Conservation (phyloP, 1,284 basidiomycete species). For the Ustilago curta region DNA sequence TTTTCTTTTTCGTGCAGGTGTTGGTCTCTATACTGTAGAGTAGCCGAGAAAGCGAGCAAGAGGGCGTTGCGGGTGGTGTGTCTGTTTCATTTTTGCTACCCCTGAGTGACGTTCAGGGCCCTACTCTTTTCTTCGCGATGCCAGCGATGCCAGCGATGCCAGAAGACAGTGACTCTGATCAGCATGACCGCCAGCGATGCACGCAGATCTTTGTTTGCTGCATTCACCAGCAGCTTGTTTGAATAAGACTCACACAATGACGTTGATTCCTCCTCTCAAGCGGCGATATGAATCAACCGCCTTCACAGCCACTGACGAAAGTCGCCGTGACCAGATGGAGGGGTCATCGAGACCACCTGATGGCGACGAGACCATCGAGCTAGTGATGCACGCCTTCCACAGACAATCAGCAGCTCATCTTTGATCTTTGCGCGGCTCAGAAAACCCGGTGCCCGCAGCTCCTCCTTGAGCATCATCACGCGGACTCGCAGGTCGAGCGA, state of each 20-base stretch:
- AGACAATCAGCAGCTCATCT: neutral
- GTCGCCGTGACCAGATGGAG: neutral
- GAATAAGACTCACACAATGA: slow-evolving; percentile 29
- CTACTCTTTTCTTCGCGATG: neutral
- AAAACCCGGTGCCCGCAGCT: too few relatives aligned
- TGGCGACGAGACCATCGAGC: neutral
- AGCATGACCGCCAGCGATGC: slow-evolving; percentile 5
- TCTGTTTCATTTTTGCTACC: slow-evolving; percentile 17
- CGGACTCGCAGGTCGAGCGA: neutral
- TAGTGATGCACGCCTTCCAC: neutral
- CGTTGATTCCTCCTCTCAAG: slow-evolving; percentile 14
- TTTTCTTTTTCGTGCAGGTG: slow-evolving; percentile 1
- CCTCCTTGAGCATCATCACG: too few relatives aligned
- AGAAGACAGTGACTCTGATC: too few relatives aligned
- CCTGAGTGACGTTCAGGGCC: slow-evolving; percentile 33
- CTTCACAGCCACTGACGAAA: slow-evolving; percentile 1
- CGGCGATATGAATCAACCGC: neutral
- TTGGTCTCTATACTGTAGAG: too few relatives aligned
- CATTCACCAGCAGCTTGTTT: slow-evolving; percentile 10
- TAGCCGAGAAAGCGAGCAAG: neutral
- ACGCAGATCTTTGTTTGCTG: slow-evolving; percentile 17
- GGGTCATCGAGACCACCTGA: neutral
- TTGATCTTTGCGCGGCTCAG: neutral
- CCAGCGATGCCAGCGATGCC: too few relatives aligned
- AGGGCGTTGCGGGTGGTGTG: slow-evolving; percentile 1